Evolutionary conservation across 2,329 filamentous ascomycete genomes (phyloP).

Genomic region (Xylaria sp.): DNA sequence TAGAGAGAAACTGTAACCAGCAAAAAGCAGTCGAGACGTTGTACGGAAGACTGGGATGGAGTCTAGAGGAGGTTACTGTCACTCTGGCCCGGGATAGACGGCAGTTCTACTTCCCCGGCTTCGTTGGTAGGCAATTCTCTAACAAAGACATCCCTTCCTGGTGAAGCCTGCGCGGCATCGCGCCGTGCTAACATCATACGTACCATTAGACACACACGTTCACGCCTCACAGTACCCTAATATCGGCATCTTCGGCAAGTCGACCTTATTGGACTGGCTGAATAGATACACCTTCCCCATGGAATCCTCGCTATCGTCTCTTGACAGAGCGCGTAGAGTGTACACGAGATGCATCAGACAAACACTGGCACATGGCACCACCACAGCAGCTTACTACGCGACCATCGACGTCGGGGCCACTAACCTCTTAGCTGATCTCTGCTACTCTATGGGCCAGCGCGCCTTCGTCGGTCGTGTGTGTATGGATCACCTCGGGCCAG

Average conservation of each 20-base stretch:
- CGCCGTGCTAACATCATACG: constrained; percentile 38
- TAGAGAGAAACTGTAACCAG: constrained; percentile 54
- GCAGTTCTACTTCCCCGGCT: constrained; percentile 86
- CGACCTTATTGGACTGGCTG: constrained; percentile 93
- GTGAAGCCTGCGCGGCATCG: neutral
- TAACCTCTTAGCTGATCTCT: constrained; percentile 89
- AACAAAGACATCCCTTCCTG: neutral
- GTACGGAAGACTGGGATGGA: constrained; percentile 60
- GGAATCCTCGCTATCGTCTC: constrained; percentile 77
- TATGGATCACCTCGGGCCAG: constrained; percentile 84
- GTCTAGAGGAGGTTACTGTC: constrained; percentile 53
- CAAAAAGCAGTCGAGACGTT: constrained; percentile 51
- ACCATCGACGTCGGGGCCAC: constrained; percentile 88
- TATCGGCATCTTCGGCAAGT: constrained; percentile 90
- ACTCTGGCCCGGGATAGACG: constrained; percentile 53
- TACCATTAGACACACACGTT: constrained; percentile 86
- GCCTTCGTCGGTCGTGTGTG: constrained; percentile 94
- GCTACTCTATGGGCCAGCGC: constrained; percentile 81
- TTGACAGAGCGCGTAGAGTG: constrained; percentile 72
- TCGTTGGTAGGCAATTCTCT: constrained; percentile 69
- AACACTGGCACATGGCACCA: constrained; percentile 90
- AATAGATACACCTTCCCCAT: constrained; percentile 95
- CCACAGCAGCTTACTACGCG: constrained; percentile 93
- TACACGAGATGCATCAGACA: constrained; percentile 83
- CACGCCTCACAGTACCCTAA: constrained; percentile 97